Conservation (phyloP, 2,329 filamentous ascomycete genomes). For the Fusarium hainanense region DNA sequence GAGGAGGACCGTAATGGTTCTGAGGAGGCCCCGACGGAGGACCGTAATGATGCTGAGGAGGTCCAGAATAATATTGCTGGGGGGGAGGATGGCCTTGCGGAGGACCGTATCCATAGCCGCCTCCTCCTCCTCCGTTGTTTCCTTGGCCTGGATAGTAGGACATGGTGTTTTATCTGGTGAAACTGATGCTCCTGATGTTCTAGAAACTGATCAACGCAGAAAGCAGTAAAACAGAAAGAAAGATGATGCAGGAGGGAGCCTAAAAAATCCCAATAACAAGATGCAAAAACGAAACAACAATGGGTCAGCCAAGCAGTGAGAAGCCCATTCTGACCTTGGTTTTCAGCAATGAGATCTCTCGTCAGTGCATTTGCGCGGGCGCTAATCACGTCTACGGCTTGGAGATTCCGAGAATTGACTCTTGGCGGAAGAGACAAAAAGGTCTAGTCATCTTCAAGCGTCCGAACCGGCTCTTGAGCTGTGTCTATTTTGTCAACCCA, state of each 20-base stretch:
- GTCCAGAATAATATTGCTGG: background rate
- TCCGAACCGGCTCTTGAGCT: too few relatives aligned
- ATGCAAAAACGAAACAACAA: slow-evolving; percentile 22
- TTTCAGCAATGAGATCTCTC: slow-evolving; percentile 10
- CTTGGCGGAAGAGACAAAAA: background rate
- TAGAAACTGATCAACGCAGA: slow-evolving; percentile 3
- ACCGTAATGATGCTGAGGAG: slow-evolving; percentile 42
- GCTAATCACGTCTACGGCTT: slow-evolving; percentile 17
- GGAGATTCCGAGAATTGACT: background rate
- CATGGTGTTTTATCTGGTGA: slow-evolving; percentile 44
- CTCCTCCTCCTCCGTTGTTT: slow-evolving; percentile 51
- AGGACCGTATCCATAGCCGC: slow-evolving; percentile 44
- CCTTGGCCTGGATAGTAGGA: slow-evolving; percentile 57
- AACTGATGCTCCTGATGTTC: slow-evolving; percentile 6
- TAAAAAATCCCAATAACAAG: slow-evolving; percentile 7
- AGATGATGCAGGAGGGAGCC: slow-evolving; percentile 26
- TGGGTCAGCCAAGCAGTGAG: slow-evolving; percentile 13
- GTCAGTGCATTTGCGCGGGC: slow-evolving; percentile 20
- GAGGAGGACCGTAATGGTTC: background rate
- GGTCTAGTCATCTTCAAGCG: background rate
- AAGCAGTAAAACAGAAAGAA: background rate
- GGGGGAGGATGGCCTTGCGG: slow-evolving; percentile 39
- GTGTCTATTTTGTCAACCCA: background rate
- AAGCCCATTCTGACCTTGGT: slow-evolving; percentile 12
- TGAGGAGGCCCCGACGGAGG: slow-evolving; percentile 44